Conservation (phyloP, 1,139 yeast species). For the Yamadazyma sp. region DNA sequence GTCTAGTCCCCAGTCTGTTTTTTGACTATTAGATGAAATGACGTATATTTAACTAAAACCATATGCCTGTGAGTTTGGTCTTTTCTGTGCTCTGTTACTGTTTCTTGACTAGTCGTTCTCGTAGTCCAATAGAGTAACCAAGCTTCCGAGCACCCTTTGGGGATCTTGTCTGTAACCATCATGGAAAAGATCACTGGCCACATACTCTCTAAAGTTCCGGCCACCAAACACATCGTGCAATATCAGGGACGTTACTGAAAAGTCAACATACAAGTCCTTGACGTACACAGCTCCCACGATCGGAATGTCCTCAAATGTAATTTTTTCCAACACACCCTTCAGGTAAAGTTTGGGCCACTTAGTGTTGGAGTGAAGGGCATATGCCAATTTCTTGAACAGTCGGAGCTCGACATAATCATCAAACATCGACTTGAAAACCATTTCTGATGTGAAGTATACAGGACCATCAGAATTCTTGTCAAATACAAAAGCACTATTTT, state of each 20-base stretch:
- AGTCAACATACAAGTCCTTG: constrained; percentile 57
- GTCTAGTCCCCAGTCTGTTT: constrained; percentile 36
- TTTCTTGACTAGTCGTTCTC: constrained; percentile 52
- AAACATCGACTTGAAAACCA: constrained; percentile 53
- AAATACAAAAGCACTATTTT: constrained; percentile 27
- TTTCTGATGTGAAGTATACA: constrained; percentile 57
- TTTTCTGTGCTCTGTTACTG: no score
- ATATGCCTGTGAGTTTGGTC: no score
- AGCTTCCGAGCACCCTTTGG: constrained; percentile 36
- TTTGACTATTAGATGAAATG: no score
- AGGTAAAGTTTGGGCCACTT: constrained; percentile 48
- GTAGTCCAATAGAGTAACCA: constrained; percentile 40
- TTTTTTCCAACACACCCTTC: constrained; percentile 23
- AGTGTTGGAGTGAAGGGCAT: constrained; percentile 37
- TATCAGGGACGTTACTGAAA: constrained; percentile 37
- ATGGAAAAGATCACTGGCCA: constrained; percentile 54
- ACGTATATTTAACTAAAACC: constrained; percentile 21
- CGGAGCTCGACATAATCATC: constrained; percentile 47
- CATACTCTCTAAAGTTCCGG: constrained; percentile 37
- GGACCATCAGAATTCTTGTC: constrained; percentile 17
- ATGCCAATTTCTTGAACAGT: constrained; percentile 41
- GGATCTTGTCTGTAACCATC: constrained; percentile 50
- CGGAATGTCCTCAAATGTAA: constrained; percentile 40
- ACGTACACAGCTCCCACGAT: constrained; percentile 52
- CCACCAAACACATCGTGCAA: constrained; percentile 29